Conservation (phyloP, 1,284 basidiomycete genomes). For the Sanghuangporus weigelae region DNA sequence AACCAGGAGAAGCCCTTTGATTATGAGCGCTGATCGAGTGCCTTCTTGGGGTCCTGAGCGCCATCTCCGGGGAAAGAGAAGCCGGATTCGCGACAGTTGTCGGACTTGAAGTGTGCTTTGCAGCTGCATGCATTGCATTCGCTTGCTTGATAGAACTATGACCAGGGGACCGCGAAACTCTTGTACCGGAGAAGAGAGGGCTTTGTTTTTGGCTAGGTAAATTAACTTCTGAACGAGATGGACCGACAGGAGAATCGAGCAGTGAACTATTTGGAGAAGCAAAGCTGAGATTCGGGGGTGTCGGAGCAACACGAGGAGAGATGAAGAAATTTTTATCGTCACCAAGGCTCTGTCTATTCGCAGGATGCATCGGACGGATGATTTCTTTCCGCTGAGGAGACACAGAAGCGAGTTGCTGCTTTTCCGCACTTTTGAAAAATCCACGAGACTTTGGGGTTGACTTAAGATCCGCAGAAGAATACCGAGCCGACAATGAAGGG, state of each 20-base stretch:
- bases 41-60: not conserved
- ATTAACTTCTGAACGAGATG: not conserved
- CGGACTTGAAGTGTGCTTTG: not conserved
- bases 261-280: slow-evolving; percentile 4
- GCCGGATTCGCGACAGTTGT: not conserved
- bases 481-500: slow-evolving; percentile 14
- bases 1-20: not conserved
- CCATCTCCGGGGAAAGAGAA: slow-evolving; percentile 6
- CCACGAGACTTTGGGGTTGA: slow-evolving; percentile 7
- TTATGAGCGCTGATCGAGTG: not conserved
- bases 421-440: not conserved
- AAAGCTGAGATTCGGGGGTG: slow-evolving; percentile 14
- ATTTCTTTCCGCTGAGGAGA: slow-evolving; percentile 2
- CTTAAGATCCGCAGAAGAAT: slow-evolving; percentile 18
- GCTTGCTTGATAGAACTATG: not conserved
- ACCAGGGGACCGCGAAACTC: not conserved
- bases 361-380: not conserved
- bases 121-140: not conserved
- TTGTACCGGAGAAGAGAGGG: not conserved
- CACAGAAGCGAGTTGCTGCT: not conserved
- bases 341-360: not conserved
- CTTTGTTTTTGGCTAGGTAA: not conserved
- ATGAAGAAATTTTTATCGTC: slow-evolving; percentile 12
- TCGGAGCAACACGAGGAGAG: slow-evolving; percentile 15
- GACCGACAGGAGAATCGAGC: not conserved